These are phyloP conservation scores for Rutstroemia sp. DNA, from an alignment of 2,329 filamentous ascomycete genomes.

Conservation along the genomic window DNA sequence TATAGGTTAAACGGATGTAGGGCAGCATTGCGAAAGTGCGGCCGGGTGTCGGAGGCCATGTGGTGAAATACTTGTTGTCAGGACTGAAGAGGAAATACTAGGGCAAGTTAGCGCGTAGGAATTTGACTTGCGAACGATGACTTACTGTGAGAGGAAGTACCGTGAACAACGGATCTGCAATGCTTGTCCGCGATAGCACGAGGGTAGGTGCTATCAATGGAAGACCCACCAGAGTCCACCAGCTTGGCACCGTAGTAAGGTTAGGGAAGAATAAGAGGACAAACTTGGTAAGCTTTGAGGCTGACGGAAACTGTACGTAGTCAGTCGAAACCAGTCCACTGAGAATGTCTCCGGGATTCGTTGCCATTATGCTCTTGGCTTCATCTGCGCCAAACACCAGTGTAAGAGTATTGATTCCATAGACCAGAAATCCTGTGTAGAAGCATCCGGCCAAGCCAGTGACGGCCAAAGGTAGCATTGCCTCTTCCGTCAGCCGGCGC, in stretches of 20 bases:
- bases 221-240: constrained; percentile 41
- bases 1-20: constrained; percentile 57
- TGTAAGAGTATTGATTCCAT: constrained; percentile 57
- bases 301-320: not conserved
- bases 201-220: constrained; percentile 62
- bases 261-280: constrained; percentile 25
- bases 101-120: constrained; percentile 6
- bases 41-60: constrained; percentile 50
- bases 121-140: not conserved
- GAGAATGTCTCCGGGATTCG: not conserved
- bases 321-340: not conserved
- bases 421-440: constrained; percentile 44
- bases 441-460: constrained; percentile 34
- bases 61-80: constrained; percentile 15
- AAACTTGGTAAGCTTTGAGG: not conserved
- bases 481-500: constrained; percentile 14
- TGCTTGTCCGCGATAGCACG: constrained; percentile 57
- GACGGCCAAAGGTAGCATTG: constrained; percentile 25
- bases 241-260: constrained; percentile 9
- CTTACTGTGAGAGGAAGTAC: constrained; percentile 30
- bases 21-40: constrained; percentile 60
- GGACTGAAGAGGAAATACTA: constrained; percentile 25
- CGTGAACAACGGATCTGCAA: constrained; percentile 43
- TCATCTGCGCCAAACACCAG: constrained; percentile 59
- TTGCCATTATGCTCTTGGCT: constrained; percentile 30